Evolutionary conservation across 2,329 filamentous ascomycete species (phyloP).

Genomic region (Calycina marina): DNA sequence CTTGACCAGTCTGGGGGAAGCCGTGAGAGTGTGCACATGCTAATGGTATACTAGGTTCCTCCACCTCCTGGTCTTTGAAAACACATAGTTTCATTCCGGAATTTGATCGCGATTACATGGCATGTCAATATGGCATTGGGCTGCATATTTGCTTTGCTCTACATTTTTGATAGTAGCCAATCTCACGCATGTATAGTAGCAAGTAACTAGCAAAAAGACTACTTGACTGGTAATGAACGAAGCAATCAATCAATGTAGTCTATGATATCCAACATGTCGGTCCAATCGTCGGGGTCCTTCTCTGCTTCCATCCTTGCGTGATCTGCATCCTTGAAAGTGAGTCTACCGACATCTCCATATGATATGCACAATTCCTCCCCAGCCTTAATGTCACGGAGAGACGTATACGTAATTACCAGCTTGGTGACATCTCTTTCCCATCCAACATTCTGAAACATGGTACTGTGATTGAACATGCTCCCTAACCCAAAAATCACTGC

Average conservation of each 20-base stretch:
- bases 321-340: conserved; percentile 25
- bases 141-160: too few species aligned
- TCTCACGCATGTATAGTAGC: conserved; percentile 13
- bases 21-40: too few species aligned
- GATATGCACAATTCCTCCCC: conserved; percentile 39
- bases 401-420: conserved; percentile 32
- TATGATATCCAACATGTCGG: conserved; percentile 19
- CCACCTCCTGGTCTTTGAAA: conserved; percentile 33
- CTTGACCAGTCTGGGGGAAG: too few species aligned
- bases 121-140: too few species aligned
- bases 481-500: conserved; percentile 39
- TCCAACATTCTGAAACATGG: conserved; percentile 35
- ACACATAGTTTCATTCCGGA: background rate
- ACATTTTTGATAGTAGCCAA: too few species aligned
- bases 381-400: conserved; percentile 32
- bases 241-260: conserved; percentile 18
- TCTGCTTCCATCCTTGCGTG: conserved; percentile 10
- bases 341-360: conserved; percentile 20
- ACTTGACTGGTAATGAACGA: background rate
- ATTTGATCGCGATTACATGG: too few species aligned
- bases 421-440: conserved; percentile 34
- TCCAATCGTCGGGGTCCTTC: conserved; percentile 13
- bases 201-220: too few species aligned
- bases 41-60: conserved; percentile 33
- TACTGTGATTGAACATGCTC: conserved; percentile 43